Base-by-base conservation (phyloP, 2,329 filamentous ascomycete species). In the Sporothrix humicola region DNA sequence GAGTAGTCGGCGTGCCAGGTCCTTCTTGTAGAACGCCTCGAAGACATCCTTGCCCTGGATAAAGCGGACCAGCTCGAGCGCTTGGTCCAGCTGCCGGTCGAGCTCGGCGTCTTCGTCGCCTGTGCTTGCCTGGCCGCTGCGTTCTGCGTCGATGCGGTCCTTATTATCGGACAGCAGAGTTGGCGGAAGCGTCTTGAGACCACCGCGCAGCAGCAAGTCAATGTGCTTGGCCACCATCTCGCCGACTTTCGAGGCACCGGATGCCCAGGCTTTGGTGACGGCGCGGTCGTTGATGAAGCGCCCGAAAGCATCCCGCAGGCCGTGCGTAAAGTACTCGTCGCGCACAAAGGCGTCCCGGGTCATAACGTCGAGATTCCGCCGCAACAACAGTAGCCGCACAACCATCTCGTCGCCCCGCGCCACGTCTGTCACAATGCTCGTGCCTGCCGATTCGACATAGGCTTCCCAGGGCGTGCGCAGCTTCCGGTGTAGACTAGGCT, bases 221-320 rank as follows among this genome's bases (percentile, higher is more conserved):
- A 99, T 92, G 78, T 98, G 95, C 82, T 98, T 98, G 44, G 96
- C 97, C 77, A 98, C 97, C 95, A 98, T 97, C 84, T 99, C 96
- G 69, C 95, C 96, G 15, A 97, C 94, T 85, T 97, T 98, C 20
- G 94, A 94, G 73, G 95, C 97, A 73, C 94, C 92, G 0, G 93
- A 93, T 70, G 90, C 89, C 88, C 92, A 95, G 4, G 89, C 91
- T 4, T 90, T 85, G 8, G 89, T 87, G 0, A 89, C 90, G 79
- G 91, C 92, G 79, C 69, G 65, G 81, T 96, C 93, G 81, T 99
- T 99, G 86, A 99, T 97, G 78, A 98, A 98, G 0, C 86, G 87
- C 71, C 93, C 91, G 79, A 99, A 98, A 0, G 93, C 88, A 78
- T 98, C 94, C 73, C 96, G 89, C 77, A 99, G 86, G 12, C 88